Evolutionary conservation across 2,329 filamentous ascomycete species (phyloP).

Genomic region (Exophiala bonariae): DNA sequence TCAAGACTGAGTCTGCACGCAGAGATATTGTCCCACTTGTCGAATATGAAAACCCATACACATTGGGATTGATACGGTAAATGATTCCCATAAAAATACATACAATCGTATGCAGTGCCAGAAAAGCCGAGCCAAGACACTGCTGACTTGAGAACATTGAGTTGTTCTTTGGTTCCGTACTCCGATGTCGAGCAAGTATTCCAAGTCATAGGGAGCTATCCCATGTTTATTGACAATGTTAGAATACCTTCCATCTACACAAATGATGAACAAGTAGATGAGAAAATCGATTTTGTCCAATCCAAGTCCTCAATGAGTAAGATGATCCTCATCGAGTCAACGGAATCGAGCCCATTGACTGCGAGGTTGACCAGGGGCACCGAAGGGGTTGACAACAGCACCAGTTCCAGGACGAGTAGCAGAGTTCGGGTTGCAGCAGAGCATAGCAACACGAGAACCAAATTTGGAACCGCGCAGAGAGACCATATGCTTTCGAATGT

Average conservation of each 20-base stretch:
- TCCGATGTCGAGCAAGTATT: conserved; percentile 26
- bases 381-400: conserved; percentile 59
- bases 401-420: conserved; percentile 86
- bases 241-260: conserved; percentile 26
- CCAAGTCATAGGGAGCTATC: conserved; percentile 27
- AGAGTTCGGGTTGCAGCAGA: conserved; percentile 92
- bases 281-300: conserved; percentile 14
- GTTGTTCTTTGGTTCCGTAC: conserved; percentile 8
- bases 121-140: conserved; percentile 19
- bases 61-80: conserved; percentile 3
- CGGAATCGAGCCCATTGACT: conserved; percentile 57
- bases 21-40: too few relatives aligned
- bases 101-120: conserved; percentile 13
- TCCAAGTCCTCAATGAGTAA: background rate
- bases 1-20: too few relatives aligned
- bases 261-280: conserved; percentile 28
- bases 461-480: conserved; percentile 98
- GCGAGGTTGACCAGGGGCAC: conserved; percentile 56
- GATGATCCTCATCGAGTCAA: conserved; percentile 34
- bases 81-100: conserved; percentile 2
- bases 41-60: background rate
- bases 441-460: conserved; percentile 96
- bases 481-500: conserved; percentile 99
- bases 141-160: conserved; percentile 15
- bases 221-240: conserved; percentile 25